Evolutionary conservation across 2,329 filamentous ascomycete species (phyloP), one percentile per base, ranked within the genome.

Genomic region (Didymella arachidicola): DNA sequence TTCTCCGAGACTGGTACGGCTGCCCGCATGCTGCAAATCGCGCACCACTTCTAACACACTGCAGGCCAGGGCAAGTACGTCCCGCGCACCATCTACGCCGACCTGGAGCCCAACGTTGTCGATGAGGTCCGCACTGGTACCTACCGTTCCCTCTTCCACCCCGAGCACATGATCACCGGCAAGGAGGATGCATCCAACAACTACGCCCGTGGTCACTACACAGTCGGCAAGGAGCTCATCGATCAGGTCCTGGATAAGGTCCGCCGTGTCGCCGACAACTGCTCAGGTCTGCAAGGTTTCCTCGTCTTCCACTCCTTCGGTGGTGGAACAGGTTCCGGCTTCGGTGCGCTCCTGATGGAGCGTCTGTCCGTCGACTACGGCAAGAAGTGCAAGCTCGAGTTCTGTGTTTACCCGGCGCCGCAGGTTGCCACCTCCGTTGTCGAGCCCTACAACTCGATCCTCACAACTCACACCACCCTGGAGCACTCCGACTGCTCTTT

Each of bases 171-270:
- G 94, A 97, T 99, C 82, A 97, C 92, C 68, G 95, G 95, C 83
- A 98, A 98, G 89, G 95, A 98, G 87, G 95, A 98, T 89, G 95
- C 95, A 71, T 97, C 94, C 72, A 99, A 99, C 91, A 99, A 99
- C 89, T 98, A 98, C 79, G 95, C 95, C 74, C 94, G 95, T 87
- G 95, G 95, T 71, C 95, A 99, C 86, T 99, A 99, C 87, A 99
- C 95, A 66, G 93, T 98, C 73, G 95, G 95, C 80, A 98, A 98
- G 88, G 95, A 99, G 86, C 88, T 99, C 81, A 97, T 98, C 74
- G 95, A 99, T 81, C 89, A 93, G 80, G 95, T 98, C 64, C 85
- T 98, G 71, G 95, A 99, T 87, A 96, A 96, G 87, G 91, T 99
- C 70, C 92, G 95, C 80, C 92, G 92, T 73, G 93, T 98, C 72